Evolutionary conservation across 2,329 filamentous ascomycete species (phyloP), one percentile per base, ranked within the genome.

Genomic region (Fusarium cicatricum): DNA sequence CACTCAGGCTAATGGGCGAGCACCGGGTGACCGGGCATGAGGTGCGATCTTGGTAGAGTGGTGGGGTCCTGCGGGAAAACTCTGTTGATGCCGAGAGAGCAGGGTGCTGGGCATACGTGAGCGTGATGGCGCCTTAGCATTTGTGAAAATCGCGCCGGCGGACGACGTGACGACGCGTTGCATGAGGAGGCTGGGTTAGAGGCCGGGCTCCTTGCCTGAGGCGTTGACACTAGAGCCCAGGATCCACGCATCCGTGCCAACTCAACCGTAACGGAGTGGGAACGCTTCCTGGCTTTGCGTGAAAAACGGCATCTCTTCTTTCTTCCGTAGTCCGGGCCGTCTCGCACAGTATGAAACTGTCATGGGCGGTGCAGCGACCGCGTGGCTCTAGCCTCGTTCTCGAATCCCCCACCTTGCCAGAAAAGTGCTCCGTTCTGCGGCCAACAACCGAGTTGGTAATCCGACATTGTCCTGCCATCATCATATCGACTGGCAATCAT

Each of bases 321-420:
- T 43, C 32, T 45, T 43, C 52, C 39, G 44, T 53, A 32, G 42
- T 47, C 46, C 36, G 53, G 47, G 52, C 55, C 47, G 49, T 46
- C 54, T 31, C 17, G 40, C 55, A 66, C 58, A 65, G 61, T 67
- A 63, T 46, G 44, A 50, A 58, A 67, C 55, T 56, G 64, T 55
- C 36, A 21, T 41, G 41, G 23, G 45, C 43, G 42, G 47, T 53
- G 46, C 62, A 38, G 48, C 37, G 55, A 44, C 61, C 55, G 55
- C 59, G 55, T 37, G 61, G 55, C 53, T 53, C 52, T 52, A 31
- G 41, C 38, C 50, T 47, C 19, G 19, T 42, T 52, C 54, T 60
- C 54, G 26, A 53, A 36, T 34, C 42, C 46, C 36, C 55, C 45
- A 33, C 50, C 45, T 41, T 58, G 38, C 50, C 45, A 41, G 37